Evolutionary conservation across 768 basidiomycete genomes (phyloP).

Genomic region (Mycena pura): DNA sequence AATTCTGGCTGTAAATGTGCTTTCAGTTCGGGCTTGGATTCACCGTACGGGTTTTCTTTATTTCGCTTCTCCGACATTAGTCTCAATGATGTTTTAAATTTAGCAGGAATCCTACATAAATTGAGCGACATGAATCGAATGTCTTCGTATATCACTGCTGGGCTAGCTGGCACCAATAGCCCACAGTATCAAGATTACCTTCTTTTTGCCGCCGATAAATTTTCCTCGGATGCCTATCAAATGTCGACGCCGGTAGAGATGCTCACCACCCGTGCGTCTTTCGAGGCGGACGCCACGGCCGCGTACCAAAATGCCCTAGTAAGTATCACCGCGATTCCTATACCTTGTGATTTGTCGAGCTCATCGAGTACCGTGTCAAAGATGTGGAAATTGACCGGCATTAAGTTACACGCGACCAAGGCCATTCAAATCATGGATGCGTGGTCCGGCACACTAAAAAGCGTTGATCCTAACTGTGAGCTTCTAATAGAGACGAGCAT

Average conservation of each 20-base stretch:
- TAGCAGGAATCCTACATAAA: conserved; percentile 9
- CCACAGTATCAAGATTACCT: conserved; percentile 12
- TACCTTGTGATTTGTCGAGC: conserved; percentile 4
- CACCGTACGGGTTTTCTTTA: conserved; percentile 4
- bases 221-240: conserved; percentile 9
- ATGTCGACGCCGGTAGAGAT: conserved; percentile 10
- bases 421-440: conserved; percentile 4
- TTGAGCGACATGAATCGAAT: conserved; percentile 9
- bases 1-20: conserved; percentile 7
- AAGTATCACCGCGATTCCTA: conserved; percentile 2
- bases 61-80: neutral
- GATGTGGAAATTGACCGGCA: conserved; percentile 9
- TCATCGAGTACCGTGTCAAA: conserved; percentile 9
- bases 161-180: conserved; percentile 9
- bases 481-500: conserved; percentile 11
- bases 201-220: conserved; percentile 13
- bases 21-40: conserved; percentile 10
- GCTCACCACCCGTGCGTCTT: conserved; percentile 6
- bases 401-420: conserved; percentile 5
- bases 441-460: conserved; percentile 8
- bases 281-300: conserved; percentile 13
- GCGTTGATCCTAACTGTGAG: conserved; percentile 12
- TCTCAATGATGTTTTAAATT: neutral
- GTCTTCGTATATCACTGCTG: conserved; percentile 10
- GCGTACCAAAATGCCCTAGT: conserved; percentile 12